Base-by-base conservation (phyloP, 108 stramenopile genomes). In the Aurantiochytrium sp. region DNA sequence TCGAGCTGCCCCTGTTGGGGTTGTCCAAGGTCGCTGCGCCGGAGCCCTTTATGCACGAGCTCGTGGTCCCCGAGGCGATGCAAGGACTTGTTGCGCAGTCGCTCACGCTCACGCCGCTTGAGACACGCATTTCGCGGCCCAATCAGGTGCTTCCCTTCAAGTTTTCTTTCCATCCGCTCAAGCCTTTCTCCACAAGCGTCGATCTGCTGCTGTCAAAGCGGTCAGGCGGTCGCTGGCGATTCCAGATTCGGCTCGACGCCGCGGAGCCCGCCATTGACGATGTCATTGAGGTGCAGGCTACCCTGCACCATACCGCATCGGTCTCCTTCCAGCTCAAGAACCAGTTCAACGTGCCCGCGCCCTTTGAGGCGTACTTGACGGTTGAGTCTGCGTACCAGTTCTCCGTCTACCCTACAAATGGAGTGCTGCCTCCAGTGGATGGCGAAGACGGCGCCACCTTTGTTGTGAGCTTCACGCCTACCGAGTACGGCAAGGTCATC, bases 221-320 rank as follows among this genome's bases (percentile, higher is more conserved):
- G 36, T 90, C 85, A 4, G 91, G 92, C 3, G 93, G 93, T 21
- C 68, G 90, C 48, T 94, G 93, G 93, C 88, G 88, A 42, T 92
- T 90, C 54, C 73, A 90, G 85, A 52, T 91, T n/a, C 54, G 54
- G 27, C 55, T 94, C 21, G 91, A 91, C 10, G 91, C 90, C 31
- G 55, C 52, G 4, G 92, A 92, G 34, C 88, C 93, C 22, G 87
- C 45, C 4, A 89, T 92, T 17, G 93, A 94, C 24, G 93, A 93
- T 85, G 55, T n/a, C 41, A 92, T 94, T 32, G 41, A 24, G 3
- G 65, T 93, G 15, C 52, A 91, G 85, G 93, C 92, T 19, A 37
- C 37, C 2, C 37, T 93, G 45, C 73, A 81, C 21, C 59, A 73
- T 4, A 37, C 39, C 3, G 65, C 86, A 10, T 55, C 85, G 19